phyloP scores from a whole-genome alignment of 805 yeast genomes.

The Yarrowia sp. region DNA sequence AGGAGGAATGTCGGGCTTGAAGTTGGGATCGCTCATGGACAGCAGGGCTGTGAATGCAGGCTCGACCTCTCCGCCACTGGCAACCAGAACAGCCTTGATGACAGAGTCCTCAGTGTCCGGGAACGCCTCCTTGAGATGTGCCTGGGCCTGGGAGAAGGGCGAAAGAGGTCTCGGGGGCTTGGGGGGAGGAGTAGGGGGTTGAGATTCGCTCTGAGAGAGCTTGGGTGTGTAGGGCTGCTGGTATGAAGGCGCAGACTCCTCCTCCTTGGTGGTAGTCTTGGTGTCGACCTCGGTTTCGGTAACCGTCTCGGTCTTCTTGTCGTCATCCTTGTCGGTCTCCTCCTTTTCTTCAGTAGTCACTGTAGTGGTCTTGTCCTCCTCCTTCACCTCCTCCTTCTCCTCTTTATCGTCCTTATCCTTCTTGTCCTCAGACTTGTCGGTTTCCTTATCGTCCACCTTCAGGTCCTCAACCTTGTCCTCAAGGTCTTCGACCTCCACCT shows the following conservation, averaged over 20 bases:
- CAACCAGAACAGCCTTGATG: conserved; percentile 77
- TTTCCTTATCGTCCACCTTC: conserved; percentile 21
- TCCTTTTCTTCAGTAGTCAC: conserved; percentile 2
- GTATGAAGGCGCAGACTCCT: conserved; percentile 26
- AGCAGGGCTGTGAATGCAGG: conserved; percentile 87
- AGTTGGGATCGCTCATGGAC: conserved; percentile 59
- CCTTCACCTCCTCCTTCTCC: conserved; percentile 23
- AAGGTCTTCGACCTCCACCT: background rate
- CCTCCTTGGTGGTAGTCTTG: background rate
- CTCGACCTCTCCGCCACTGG: conserved; percentile 76
- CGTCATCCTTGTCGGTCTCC: conserved; percentile 19
- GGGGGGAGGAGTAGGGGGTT: conserved; percentile 43
- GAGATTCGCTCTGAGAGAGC: conserved; percentile 13
- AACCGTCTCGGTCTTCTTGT: conserved; percentile 13
- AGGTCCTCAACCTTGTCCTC: conserved; percentile 2
- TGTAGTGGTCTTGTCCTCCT: background rate
- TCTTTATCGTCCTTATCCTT: background rate
- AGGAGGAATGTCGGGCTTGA: conserved; percentile 37
- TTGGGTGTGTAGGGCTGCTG: conserved; percentile 25
- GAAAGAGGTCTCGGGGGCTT: conserved; percentile 61
- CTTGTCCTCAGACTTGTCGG: conserved; percentile 1
- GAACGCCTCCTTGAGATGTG: conserved; percentile 78
- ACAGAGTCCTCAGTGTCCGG: conserved; percentile 71
- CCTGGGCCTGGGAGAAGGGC: conserved; percentile 52
- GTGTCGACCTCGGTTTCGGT: conserved; percentile 1